A percentile compares a stretch with the other conserved stretches of the same genome.
Conservation (phyloP, 441 rosid genomes). For the Pelargonium myrrhifolium region DNA sequence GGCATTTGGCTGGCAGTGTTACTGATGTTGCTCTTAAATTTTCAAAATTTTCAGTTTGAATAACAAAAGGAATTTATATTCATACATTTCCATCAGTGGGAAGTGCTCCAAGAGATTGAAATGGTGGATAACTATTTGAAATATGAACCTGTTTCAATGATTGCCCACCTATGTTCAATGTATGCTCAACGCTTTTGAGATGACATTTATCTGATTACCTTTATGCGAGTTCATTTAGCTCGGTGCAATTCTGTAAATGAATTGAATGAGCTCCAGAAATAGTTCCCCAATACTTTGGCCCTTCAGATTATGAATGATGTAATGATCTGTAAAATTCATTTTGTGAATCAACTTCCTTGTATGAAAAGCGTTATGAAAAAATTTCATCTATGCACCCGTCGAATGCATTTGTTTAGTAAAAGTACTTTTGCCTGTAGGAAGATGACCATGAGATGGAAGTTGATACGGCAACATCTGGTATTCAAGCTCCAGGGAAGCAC, state of each 20-base stretch:
- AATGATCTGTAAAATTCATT: background rate
- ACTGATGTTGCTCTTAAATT: background rate
- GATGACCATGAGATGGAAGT: slow-evolving; percentile 53
- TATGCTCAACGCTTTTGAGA: background rate
- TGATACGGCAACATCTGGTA: slow-evolving; percentile 38
- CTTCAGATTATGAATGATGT: background rate
- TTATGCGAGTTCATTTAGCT: background rate
- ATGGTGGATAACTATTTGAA: background rate
- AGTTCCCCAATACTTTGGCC: no score
- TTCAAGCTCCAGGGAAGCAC: slow-evolving; percentile 33
- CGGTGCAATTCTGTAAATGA: no score
- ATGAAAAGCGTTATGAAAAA: background rate
- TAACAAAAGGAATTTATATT: no score
- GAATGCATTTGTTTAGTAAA: background rate
- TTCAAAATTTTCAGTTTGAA: background rate
- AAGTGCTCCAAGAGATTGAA: no score
- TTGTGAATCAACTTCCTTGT: background rate
- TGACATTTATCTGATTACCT: background rate
- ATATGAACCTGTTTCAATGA: background rate
- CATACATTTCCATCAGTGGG: no score
- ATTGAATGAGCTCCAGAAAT: background rate
- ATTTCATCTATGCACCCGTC: background rate
- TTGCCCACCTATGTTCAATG: background rate
- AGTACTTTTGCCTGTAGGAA: slow-evolving; percentile 23
- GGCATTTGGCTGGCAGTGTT: no score